phyloP scores from a whole-genome alignment of 2,329 filamentous ascomycete species.

The Aspergillus quadricinctus region DNA sequence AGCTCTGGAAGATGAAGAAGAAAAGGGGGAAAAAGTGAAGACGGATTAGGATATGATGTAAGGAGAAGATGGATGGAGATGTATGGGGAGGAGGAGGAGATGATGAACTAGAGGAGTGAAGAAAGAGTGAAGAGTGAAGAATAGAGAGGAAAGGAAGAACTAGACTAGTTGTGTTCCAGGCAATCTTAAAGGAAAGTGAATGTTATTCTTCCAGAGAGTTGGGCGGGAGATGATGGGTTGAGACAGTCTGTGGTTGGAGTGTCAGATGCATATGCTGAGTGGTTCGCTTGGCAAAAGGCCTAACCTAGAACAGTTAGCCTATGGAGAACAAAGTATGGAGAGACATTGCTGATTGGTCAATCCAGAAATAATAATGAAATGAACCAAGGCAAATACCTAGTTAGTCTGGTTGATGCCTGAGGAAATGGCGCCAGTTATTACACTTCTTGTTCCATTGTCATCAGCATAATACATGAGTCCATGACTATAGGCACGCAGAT shows the following conservation, averaged over 20 bases:
- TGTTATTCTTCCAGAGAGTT: background rate
- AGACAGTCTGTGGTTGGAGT: constrained; percentile 3
- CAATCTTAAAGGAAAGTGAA: background rate
- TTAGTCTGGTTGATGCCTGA: background rate
- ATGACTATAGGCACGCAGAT: background rate
- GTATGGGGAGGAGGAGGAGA: constrained; percentile 17
- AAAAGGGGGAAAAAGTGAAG: constrained; percentile 17
- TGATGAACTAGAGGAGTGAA: constrained; percentile 14
- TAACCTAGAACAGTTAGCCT: background rate
- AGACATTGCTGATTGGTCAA: background rate
- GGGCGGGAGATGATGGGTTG: background rate
- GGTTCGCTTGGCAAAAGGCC: background rate
- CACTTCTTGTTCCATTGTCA: background rate
- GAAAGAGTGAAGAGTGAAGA: constrained; percentile 11
- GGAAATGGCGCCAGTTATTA: background rate
- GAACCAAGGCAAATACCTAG: background rate
- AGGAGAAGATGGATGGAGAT: constrained; percentile 14
- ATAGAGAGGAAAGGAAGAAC: constrained; percentile 1
- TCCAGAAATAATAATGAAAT: background rate
- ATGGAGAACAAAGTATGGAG: background rate
- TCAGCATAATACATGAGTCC: background rate
- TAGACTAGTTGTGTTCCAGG: background rate
- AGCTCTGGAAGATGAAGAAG: constrained; percentile 26
- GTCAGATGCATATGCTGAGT: background rate
- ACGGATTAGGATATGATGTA: constrained; percentile 9